Base-by-base conservation (phyloP, 306 rosid genomes). In the Elaeagnus macrophylla region DNA sequence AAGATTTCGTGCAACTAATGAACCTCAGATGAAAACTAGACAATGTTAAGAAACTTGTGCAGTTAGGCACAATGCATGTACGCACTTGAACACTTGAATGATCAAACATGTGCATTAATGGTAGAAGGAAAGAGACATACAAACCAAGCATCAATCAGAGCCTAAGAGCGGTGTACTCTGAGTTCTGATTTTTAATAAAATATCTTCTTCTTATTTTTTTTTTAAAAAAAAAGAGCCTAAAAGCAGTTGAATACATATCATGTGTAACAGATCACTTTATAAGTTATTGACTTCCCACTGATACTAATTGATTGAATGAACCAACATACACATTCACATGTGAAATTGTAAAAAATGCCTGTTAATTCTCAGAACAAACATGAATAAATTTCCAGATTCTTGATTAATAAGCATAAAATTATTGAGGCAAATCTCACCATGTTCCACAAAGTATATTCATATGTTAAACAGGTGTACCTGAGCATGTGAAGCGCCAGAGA, bases 401-500 rank as follows among this genome's bases (percentile, higher is more conserved):
- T 9, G 8, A 43, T 20, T 8, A 10, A 43, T 39, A 17, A 19
- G 12, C 7, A 9, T 15, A 37, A 9, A 11, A 41, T 42, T 36
- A 16, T 37, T 14, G 2, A 40, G 41, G 39, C 9, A 38, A 57
- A 13, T 8, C 15, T 61, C 51, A 12, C 25, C 14, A 50, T 9
- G 25, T 20, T 35, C 36, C 42, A 18, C 39, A 7, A 39, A 59
- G 8, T 5, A 25, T 2, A 37, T 9, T 20, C 37, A 62, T 12
- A 44, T 53, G 14, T 52, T 41, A 39, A 8, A 15, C 54, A 60
- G 37, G 4, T 25, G 73, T 69, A 91, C 99, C 96, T 91, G 95
- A 80, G 78, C 67, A 82, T 82, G 87, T 10, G 94, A 87, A 72
- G 88, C 79, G 67, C 89, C 99, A 10, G 93, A 82, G 82, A 91